phyloP scores from a whole-genome alignment of 192 early-diverging fungal genomes.

The Coemansia sp. region DNA sequence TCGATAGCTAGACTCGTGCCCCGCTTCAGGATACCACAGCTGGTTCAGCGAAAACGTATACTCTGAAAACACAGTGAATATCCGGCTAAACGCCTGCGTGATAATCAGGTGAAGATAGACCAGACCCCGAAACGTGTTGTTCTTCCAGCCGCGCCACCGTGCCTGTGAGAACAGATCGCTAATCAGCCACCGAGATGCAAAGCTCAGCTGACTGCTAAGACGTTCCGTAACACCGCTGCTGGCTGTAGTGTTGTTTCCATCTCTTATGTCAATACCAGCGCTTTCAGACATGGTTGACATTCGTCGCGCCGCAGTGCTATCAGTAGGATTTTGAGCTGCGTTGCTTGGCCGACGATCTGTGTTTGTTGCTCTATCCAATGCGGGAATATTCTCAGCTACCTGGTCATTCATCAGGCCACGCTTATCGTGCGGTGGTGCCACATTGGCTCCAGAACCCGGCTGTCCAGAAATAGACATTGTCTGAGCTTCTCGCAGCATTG shows the following conservation, averaged over 20 bases:
- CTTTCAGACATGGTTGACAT: background rate
- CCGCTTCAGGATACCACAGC: conserved; percentile 43
- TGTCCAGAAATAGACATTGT: conserved; percentile 22
- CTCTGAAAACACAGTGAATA: conserved; percentile 46
- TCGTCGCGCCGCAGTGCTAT: background rate
- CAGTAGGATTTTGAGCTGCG: background rate
- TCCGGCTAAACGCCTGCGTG: conserved; percentile 45
- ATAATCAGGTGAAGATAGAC: conserved; percentile 52
- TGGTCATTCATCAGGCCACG: background rate
- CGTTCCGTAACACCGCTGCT: conserved; percentile 19
- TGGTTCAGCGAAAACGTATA: conserved; percentile 55
- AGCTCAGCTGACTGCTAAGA: conserved; percentile 49
- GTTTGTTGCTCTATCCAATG: background rate
- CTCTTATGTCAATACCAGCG: background rate
- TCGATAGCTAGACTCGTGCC: conserved; percentile 27
- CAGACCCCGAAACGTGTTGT: conserved; percentile 44
- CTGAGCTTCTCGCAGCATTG: conserved; percentile 53
- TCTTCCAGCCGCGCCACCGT: conserved; percentile 52
- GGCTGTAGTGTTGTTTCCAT: background rate
- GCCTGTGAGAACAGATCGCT: conserved; percentile 51
- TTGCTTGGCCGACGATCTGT: conserved; percentile 6
- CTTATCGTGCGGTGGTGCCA: background rate
- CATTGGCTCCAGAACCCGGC: background rate
- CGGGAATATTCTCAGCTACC: background rate
- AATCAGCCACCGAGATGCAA: conserved; percentile 51